Conservation (phyloP, 148 eudicot species). For the Vaccinium macrocarpon region DNA sequence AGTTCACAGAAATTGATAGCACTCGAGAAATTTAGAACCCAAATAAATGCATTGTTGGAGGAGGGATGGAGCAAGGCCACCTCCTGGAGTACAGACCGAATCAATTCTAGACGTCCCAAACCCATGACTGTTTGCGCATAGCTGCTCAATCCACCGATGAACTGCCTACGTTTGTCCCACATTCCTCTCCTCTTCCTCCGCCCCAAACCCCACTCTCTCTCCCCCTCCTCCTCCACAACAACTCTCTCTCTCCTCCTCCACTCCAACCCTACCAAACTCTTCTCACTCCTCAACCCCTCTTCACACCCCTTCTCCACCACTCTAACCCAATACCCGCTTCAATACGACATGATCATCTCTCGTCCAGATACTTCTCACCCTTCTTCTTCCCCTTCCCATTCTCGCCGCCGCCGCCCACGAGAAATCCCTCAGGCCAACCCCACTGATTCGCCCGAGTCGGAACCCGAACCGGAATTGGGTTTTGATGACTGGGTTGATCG, state of each 20-base stretch:
- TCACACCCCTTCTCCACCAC: constrained; percentile 47
- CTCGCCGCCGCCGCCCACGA: constrained; percentile 23
- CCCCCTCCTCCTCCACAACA: not conserved
- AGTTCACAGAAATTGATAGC: no score
- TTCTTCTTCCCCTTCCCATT: constrained; percentile 20
- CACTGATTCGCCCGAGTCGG: constrained; percentile 31
- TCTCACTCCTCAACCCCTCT: constrained; percentile 11
- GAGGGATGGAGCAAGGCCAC: no score
- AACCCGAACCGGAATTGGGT: constrained; percentile 34
- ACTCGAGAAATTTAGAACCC: no score
- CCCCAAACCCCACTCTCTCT: constrained; percentile 22
- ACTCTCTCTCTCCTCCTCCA: constrained; percentile 17
- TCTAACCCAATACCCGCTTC: constrained; percentile 71
- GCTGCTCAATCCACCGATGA: constrained; percentile 34
- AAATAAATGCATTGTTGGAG: no score
- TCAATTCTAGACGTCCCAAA: no score
- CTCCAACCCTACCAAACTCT: not conserved
- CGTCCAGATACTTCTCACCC: constrained; percentile 41
- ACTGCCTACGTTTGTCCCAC: constrained; percentile 26
- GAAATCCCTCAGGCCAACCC: constrained; percentile 33
- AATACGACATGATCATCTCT: constrained; percentile 82
- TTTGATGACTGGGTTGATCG: constrained; percentile 84
- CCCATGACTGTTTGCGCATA: no score
- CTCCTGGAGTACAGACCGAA: no score
- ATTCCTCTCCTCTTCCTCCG: constrained; percentile 39